phyloP scores from a whole-genome alignment of 2,329 filamentous ascomycete species.

The Talaromyces pinophilus region DNA sequence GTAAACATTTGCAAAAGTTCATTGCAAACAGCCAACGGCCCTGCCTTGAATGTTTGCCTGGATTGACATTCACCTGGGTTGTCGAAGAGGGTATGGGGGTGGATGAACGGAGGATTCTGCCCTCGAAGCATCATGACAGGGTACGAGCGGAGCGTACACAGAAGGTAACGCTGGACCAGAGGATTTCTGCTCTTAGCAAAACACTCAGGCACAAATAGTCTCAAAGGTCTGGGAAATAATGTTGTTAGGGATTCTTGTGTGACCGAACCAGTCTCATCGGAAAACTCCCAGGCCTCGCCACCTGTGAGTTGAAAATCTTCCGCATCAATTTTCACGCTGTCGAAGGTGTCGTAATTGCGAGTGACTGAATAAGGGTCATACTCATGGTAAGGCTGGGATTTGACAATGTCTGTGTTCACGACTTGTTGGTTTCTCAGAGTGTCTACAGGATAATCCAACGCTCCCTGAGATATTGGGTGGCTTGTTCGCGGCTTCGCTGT shows the following conservation, averaged over 20 bases:
- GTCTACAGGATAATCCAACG: neutral
- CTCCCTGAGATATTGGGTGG: neutral
- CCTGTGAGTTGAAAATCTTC: neutral
- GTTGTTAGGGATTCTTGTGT: neutral
- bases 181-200: neutral
- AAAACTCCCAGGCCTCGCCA: neutral
- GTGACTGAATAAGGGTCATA: neutral
- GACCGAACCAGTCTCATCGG: neutral
- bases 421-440: neutral
- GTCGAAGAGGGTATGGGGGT: neutral
- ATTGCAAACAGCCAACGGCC: slow-evolving; percentile 15
- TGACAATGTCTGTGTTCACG: neutral
- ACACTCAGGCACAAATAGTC: neutral
- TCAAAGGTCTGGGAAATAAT: neutral
- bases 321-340: neutral
- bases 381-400: neutral
- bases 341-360: neutral
- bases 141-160: slow-evolving; percentile 14
- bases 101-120: slow-evolving; percentile 17
- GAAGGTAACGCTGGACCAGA: slow-evolving; percentile 6
- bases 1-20: slow-evolving; percentile 16
- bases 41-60: neutral
- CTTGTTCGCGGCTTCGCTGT: neutral
- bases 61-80: neutral
- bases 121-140: slow-evolving; percentile 18